Base-by-base conservation (phyloP, 1,284 basidiomycete genomes). In the Leccinum cinnamomeum region DNA sequence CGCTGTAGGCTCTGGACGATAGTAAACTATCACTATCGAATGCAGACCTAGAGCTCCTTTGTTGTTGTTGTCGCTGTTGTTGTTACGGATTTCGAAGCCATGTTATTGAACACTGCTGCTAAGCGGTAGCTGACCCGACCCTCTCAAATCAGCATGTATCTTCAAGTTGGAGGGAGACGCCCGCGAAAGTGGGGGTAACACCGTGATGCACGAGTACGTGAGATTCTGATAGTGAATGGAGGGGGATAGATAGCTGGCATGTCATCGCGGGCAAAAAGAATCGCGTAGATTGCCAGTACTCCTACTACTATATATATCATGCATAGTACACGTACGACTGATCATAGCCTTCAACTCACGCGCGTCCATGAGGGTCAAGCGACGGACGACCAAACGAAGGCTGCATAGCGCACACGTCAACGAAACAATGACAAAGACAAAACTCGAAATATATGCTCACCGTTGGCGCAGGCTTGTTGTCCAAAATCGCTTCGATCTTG, bases 401-500 rank as follows among this genome's bases (percentile, higher is more conserved):
- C 53, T 55, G 14, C 14, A 14, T 18, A 16, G 53, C 18, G n/a
- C 16, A 30, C 25, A 53, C 25, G 50, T 53, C 50, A 53, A 28
- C 10, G 50, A 37, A 23, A 12, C 33, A 23, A 8, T 16, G 2
- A 35, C 14, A 7, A 23, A 37, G 18, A 11, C 35, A 39, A 20
- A 2, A 20, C 33, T 35, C 30, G 5, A 18, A 7, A 54, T 7
- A 25, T 39, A 33, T 46, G 7, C 78, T 63, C 63, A 79, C 79
- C 28, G 67, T 57, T 7, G 75, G 70, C 0, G 66, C 51, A 7
- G 80, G 80, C 60, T 74, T 75, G 66, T 79, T 80, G 33, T 79
- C 78, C 61, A 89, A 70, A 59, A 89, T 85, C 7, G 73, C 72
- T 64, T 88, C 85, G 56, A 89, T 84, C 74, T 83, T 82, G 41